Evolutionary conservation across 139 green algal species (phyloP).

Genomic region (Pycnococcus provasolii): DNA sequence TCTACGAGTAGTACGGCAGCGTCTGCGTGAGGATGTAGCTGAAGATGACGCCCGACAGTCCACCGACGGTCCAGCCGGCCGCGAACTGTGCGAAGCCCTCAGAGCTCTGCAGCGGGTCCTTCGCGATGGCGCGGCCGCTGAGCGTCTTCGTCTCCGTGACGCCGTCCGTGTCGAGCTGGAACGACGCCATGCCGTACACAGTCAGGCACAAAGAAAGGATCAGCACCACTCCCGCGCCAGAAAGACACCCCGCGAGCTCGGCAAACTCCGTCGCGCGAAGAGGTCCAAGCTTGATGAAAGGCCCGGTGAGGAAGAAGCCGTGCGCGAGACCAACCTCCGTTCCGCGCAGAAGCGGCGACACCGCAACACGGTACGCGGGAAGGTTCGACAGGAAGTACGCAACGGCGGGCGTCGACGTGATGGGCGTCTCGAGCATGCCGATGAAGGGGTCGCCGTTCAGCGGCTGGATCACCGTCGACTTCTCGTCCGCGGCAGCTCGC

Average conservation of each 20-base stretch:
- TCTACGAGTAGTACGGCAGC: constrained; percentile 6
- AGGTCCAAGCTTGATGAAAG: constrained; percentile 81
- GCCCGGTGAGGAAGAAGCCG: constrained; percentile 84
- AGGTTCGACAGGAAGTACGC: constrained; percentile 86
- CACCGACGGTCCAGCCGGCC: constrained; percentile 77
- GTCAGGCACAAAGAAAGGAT: constrained; percentile 81
- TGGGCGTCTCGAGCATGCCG: constrained; percentile 90
- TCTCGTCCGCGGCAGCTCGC: neutral
- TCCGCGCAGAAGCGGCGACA: constrained; percentile 83
- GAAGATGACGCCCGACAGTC: constrained; percentile 78
- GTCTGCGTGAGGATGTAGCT: constrained; percentile 71
- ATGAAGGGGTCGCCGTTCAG: constrained; percentile 95
- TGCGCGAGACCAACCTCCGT: constrained; percentile 96
- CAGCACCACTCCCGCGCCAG: constrained; percentile 74
- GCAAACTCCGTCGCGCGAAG: constrained; percentile 51
- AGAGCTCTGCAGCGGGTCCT: constrained; percentile 62
- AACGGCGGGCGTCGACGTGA: constrained; percentile 83
- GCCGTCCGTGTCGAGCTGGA: constrained; percentile 56
- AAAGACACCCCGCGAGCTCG: constrained; percentile 71
- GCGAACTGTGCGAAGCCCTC: constrained; percentile 82
- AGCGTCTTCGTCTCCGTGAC: constrained; percentile 83
- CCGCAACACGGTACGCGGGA: constrained; percentile 85
- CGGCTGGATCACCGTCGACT: constrained; percentile 69
- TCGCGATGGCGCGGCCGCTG: constrained; percentile 58
- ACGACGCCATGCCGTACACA: constrained; percentile 79